Base-by-base conservation (phyloP, 495 filamentous ascomycete species). In the Neurospora sp. region DNA sequence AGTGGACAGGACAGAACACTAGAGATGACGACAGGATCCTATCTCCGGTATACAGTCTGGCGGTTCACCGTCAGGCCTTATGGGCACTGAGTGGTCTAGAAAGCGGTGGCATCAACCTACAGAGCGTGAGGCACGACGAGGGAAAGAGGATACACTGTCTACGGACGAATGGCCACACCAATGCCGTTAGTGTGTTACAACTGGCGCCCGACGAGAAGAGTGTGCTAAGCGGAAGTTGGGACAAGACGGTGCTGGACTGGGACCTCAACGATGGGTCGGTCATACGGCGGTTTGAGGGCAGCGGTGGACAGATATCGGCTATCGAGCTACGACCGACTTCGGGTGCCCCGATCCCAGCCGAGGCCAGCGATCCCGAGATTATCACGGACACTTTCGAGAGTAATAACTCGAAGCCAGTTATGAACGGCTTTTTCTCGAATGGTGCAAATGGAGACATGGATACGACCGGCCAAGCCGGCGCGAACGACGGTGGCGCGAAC, bases 71-170 rank as follows among this genome's bases (percentile, higher is more conserved):
- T 68, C 89, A 96, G 78, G 94, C 91, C 10, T 82, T 98, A 10
- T 99, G 96, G 96, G 83, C 98, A 9, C 84, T 98, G 14, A 93
- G 93, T 42, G 96, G 96, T 0, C 81, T 96, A 18, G 96, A 98
- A 79, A 94, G 91, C 46, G 96, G 96, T 10, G 91, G 89, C 20
- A 98, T 99, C 79, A 96, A 97, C 78, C 83, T 99, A 41, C 94
- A 97, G 77, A 93, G 94, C 42, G 91, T 97, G n/a, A 90, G 96
- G 3, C 95, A 98, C 79, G 92, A 97, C 69, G 96, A 98, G 81
- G 96, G 96, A 7, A 97, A 93, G 79, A 88, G 91, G 72, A 93
- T 99, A 66, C 85, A 89, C 38, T 90, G 88, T 27, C 85, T 99
- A 40, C 89, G 74, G 4, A 75, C 91, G 69, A 74, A 74, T 5